phyloP scores from a whole-genome alignment of 495 filamentous ascomycete genomes.

The Aspergillus sclerotioniger region DNA sequence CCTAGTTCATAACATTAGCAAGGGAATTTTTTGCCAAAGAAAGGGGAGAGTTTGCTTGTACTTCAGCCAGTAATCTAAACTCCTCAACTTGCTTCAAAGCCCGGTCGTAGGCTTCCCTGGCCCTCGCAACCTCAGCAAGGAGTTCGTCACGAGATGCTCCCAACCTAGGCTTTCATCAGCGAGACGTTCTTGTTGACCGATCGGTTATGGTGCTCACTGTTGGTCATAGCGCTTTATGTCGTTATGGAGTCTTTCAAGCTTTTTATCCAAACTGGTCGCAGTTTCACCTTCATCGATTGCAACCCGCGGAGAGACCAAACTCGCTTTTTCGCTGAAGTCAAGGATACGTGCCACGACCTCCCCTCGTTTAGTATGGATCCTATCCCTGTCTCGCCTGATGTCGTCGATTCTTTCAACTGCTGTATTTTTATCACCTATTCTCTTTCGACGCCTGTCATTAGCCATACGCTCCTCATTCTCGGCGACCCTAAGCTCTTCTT shows the following conservation, averaged over 20 bases:
- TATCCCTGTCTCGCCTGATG: conserved; percentile 45
- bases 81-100: conserved; percentile 48
- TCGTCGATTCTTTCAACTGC: conserved; percentile 53
- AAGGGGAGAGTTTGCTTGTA: conserved; percentile 25
- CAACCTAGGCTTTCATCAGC: conserved; percentile 37
- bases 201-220: conserved; percentile 40
- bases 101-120: conserved; percentile 38
- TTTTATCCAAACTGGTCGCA: conserved; percentile 56
- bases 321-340: conserved; percentile 58
- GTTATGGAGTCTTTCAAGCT: conserved; percentile 55
- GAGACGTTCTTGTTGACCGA: not conserved
- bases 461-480: conserved; percentile 54
- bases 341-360: conserved; percentile 45
- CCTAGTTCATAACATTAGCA: conserved; percentile 25
- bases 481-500: conserved; percentile 52
- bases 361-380: conserved; percentile 46
- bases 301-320: conserved; percentile 57
- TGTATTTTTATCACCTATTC: conserved; percentile 64
- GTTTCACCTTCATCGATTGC: conserved; percentile 69
- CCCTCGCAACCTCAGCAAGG: conserved; percentile 44
- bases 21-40: not conserved
- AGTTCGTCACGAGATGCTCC: conserved; percentile 71
- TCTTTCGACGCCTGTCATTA: conserved; percentile 48
- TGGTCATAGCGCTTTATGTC: conserved; percentile 52
- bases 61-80: conserved; percentile 53